Percentiles rank a stretch among this genome's conserved stretches.
Evolutionary conservation across 805 yeast species (phyloP).

Genomic region (Candida ascalaphidarum): DNA sequence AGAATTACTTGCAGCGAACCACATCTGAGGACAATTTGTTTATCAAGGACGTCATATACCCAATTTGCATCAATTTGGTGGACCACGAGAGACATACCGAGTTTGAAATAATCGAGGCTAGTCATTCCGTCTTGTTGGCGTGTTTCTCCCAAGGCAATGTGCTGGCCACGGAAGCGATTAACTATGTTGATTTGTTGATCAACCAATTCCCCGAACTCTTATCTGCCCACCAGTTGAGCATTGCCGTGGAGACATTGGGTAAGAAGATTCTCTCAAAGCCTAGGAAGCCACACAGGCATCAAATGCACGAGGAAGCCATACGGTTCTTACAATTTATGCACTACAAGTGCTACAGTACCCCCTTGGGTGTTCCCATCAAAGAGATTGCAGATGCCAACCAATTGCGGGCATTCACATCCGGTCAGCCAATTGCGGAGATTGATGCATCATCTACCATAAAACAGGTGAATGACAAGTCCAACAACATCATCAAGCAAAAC

Average conservation of each 20-base stretch:
- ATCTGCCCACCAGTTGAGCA: constrained; percentile 45
- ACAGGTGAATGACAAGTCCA: constrained; percentile 12
- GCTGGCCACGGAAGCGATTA: constrained; percentile 11
- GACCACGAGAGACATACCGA: constrained; percentile 12
- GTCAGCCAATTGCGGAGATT: constrained; percentile 30
- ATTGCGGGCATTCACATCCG: constrained; percentile 15
- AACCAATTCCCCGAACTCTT: constrained; percentile 49
- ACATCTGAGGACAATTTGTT: too few species aligned
- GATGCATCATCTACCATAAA: constrained; percentile 27
- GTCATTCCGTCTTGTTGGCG: constrained; percentile 49
- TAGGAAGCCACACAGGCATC: too few species aligned
- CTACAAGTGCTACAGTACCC: constrained; percentile 27
- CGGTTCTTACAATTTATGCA: constrained; percentile 28
- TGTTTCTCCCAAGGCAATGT: constrained; percentile 21
- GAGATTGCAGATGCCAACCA: constrained; percentile 1
- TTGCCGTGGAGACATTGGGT: constrained; percentile 52
- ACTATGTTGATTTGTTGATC: constrained; percentile 40
- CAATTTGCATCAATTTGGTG: constrained; percentile 25
- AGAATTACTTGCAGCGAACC: constrained; percentile 30
- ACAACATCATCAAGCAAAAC: constrained; percentile 19
- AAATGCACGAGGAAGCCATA: too few species aligned
- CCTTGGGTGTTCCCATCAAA: constrained; percentile 19
- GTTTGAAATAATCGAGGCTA: constrained; percentile 43
- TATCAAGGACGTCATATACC: constrained; percentile 13
- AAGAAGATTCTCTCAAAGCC: constrained; percentile 20